These are phyloP conservation scores for Patellaria atrata DNA, from an alignment of 495 filamentous ascomycete genomes.

Conservation along the genomic window DNA sequence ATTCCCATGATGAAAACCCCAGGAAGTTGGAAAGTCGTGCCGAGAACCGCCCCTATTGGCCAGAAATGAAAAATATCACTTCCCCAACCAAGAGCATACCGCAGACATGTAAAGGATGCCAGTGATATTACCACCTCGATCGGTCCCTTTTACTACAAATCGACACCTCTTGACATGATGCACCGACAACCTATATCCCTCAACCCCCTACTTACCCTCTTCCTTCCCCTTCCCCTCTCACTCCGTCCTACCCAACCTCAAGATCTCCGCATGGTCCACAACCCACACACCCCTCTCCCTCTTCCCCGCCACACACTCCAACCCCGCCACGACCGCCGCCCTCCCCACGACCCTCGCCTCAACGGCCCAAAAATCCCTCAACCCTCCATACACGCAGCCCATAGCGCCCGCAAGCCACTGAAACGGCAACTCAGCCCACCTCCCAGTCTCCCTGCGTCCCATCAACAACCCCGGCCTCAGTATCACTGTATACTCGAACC, in stretches of 20 bases:
- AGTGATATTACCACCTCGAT: too few species aligned
- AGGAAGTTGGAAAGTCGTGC: too few species aligned
- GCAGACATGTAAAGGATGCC: too few species aligned
- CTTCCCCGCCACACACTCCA: conserved; percentile 27
- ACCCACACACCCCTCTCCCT: conserved; percentile 22
- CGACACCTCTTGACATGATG: too few species aligned
- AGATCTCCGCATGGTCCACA: conserved; percentile 22
- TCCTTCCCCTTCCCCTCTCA: conserved; percentile 11
- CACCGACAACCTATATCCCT: too few species aligned
- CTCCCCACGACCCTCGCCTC: conserved; percentile 60
- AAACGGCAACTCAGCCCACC: conserved; percentile 35
- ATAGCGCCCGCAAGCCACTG: conserved; percentile 34
- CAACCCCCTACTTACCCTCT: neutral
- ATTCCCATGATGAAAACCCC: too few species aligned
- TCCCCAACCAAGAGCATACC: too few species aligned
- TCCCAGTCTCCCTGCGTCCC: conserved; percentile 47
- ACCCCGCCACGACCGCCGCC: conserved; percentile 49
- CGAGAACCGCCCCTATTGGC: too few species aligned
- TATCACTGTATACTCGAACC: conserved; percentile 61
- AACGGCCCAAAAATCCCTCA: conserved; percentile 56
- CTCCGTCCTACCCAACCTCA: conserved; percentile 23
- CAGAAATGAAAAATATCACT: too few species aligned
- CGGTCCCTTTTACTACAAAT: too few species aligned
- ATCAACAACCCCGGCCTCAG: conserved; percentile 60
- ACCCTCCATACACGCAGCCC: conserved; percentile 37